These are phyloP conservation scores for Ottelia alismoides DNA, from an alignment of 106 monocot species.

Conservation along the genomic window DNA sequence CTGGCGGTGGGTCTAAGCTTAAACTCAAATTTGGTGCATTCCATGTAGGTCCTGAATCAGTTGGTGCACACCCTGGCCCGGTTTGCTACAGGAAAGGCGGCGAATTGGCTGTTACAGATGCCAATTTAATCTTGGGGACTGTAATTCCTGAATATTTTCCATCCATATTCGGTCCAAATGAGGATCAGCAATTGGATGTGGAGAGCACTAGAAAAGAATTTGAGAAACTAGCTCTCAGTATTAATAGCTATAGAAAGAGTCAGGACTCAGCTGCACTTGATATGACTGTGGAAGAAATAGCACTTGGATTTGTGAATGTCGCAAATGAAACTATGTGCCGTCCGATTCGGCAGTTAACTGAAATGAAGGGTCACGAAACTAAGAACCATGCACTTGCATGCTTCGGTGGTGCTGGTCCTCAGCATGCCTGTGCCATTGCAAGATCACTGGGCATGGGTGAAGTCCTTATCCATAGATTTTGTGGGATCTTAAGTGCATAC, in stretches of 20 bases:
- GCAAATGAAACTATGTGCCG: constrained; percentile 99
- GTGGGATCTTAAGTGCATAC: constrained; percentile 96
- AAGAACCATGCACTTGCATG: constrained; percentile 88
- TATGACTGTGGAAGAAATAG: constrained; percentile 86
- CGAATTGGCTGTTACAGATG: constrained; percentile 86
- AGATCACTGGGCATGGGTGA: constrained; percentile 83
- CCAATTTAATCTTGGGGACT: constrained; percentile 78
- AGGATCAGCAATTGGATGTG: constrained; percentile 81
- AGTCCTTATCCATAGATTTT: constrained; percentile 77
- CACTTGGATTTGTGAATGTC: constrained; percentile 85
- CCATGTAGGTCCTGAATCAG: constrained; percentile 90
- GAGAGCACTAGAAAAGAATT: constrained; percentile 62
- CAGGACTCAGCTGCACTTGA: constrained; percentile 50
- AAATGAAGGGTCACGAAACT: constrained; percentile 99
- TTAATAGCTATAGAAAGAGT: constrained; percentile 57
- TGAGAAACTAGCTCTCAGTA: constrained; percentile 38
- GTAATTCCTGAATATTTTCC: constrained; percentile 89
- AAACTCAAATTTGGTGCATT: constrained; percentile 92
- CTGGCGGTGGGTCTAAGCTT: constrained; percentile 96
- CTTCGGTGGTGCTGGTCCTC: constrained; percentile 96
- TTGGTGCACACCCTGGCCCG: constrained; percentile 99
- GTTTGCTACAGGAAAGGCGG: constrained; percentile 96
- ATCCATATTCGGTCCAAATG: constrained; percentile 83
- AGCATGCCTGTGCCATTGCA: constrained; percentile 91
- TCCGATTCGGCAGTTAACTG: constrained; percentile 85